phyloP scores from a whole-genome alignment of 306 rosid genomes.

The Fagus crenata region DNA sequence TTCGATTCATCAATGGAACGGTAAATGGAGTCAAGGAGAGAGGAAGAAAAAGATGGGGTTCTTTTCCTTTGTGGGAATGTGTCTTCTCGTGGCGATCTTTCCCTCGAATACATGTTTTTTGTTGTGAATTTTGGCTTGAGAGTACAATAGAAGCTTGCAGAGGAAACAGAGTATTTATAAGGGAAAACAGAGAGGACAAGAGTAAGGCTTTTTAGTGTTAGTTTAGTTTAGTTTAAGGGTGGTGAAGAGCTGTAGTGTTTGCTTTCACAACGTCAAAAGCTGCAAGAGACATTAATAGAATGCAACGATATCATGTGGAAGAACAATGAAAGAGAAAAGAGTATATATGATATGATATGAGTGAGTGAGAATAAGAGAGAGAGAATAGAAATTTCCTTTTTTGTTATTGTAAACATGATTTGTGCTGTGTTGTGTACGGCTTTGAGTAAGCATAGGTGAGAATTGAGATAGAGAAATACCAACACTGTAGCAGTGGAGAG shows the following conservation, averaged over 20 bases:
- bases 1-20: constrained; percentile 55
- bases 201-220: not conserved
- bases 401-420: constrained; percentile 23
- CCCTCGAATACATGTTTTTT: constrained; percentile 37
- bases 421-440: constrained; percentile 40
- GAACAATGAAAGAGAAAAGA: constrained; percentile 14
- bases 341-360: too few relatives aligned
- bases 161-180: constrained; percentile 25
- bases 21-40: constrained; percentile 58
- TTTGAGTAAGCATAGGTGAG: constrained; percentile 35
- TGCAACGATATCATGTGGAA: constrained; percentile 48
- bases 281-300: constrained; percentile 37
- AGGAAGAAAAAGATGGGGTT: constrained; percentile 69
- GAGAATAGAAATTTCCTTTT: constrained; percentile 5
- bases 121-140: too few relatives aligned
- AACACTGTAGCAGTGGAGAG: constrained; percentile 16
- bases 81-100: constrained; percentile 29
- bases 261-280: constrained; percentile 55
- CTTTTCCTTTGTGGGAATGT: constrained; percentile 57
- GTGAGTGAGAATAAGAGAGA: too few relatives aligned
- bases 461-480: constrained; percentile 17
- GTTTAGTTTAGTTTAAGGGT: constrained; percentile 23
- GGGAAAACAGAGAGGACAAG: not conserved
- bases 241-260: constrained; percentile 57
- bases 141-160: not conserved